phyloP scores from a whole-genome alignment of 139 green algal species.

The Coelastrella sp. region DNA sequence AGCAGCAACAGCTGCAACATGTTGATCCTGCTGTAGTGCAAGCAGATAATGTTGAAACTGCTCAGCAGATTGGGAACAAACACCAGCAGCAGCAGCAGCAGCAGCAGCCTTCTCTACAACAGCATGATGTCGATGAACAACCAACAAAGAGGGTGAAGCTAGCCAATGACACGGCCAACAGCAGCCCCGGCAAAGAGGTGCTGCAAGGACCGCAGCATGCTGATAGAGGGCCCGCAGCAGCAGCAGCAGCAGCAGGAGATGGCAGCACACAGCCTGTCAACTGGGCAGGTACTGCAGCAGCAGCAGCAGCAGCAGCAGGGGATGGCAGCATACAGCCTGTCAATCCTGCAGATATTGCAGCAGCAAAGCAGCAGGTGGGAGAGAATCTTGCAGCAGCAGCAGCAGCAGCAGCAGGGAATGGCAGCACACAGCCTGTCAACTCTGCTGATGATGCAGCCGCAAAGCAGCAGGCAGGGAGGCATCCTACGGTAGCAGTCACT shows the following conservation, averaged over 20 bases:
- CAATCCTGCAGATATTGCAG: background rate
- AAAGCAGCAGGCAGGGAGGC: no score
- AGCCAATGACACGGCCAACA: background rate
- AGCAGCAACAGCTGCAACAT: constrained; percentile 9
- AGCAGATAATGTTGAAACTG: background rate
- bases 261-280: no score
- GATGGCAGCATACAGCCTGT: no score
- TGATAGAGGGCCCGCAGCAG: background rate
- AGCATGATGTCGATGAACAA: background rate
- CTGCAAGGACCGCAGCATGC: background rate
- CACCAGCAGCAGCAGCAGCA: no score
- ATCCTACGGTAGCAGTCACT: no score
- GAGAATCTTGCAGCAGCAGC: background rate
- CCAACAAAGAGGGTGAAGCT: background rate
- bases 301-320: background rate
- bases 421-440: background rate
- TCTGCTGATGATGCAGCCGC: no score
- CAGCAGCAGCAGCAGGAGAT: constrained; percentile 6
- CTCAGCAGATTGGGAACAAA: background rate
- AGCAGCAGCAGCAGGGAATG: background rate
- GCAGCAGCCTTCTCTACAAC: background rate
- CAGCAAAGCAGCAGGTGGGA: background rate
- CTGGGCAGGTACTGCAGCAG: background rate
- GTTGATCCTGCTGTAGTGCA: background rate
- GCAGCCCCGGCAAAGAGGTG: background rate